A percentile compares a stretch with the other conserved stretches of the same genome.
phyloP scores from a whole-genome alignment of 495 filamentous ascomycete species.

The Pyrenopolyporus hunteri region DNA sequence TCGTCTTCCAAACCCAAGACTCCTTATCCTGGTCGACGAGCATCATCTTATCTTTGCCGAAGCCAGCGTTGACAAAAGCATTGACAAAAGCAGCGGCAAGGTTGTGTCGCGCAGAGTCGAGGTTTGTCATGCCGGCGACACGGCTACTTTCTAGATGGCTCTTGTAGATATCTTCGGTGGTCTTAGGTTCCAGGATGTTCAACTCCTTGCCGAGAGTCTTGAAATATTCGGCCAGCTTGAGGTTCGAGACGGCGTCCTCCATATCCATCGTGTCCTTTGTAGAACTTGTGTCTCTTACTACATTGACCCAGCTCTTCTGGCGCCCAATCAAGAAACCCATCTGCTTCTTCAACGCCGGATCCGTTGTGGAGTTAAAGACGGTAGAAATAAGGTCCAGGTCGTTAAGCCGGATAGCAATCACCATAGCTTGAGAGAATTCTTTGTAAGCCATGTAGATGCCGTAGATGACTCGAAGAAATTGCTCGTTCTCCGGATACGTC shows the following conservation, averaged over 20 bases:
- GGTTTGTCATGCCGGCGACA: conserved; percentile 87
- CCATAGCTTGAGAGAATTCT: conserved; percentile 89
- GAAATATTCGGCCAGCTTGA: conserved; percentile 87
- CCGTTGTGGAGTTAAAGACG: conserved; percentile 79
- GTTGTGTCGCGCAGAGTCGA: conserved; percentile 95
- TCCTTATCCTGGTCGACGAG: conserved; percentile 79
- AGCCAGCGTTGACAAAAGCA: conserved; percentile 93
- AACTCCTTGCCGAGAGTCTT: conserved; percentile 92
- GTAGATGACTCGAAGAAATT: conserved; percentile 89
- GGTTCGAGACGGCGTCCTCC: conserved; percentile 82
- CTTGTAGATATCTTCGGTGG: conserved; percentile 99
- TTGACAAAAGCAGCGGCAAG: conserved; percentile 97
- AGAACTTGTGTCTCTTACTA: conserved; percentile 55
- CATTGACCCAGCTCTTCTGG: conserved; percentile 85
- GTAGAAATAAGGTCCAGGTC: conserved; percentile 77
- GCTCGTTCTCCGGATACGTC: conserved; percentile 95
- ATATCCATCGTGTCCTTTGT: conserved; percentile 72
- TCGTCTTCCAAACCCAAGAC: conserved; percentile 98
- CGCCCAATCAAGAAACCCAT: conserved; percentile 92
- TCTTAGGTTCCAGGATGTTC: conserved; percentile 95
- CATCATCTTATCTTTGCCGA: conserved; percentile 97
- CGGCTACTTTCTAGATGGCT: conserved; percentile 95
- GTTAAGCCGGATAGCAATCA: conserved; percentile 92
- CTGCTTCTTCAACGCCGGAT: conserved; percentile 86
- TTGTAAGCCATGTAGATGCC: conserved; percentile 90